Percentiles rank a stretch among this genome's conserved stretches.
Conservation (phyloP, 441 rosid genomes). For the Manihot esculenta region DNA sequence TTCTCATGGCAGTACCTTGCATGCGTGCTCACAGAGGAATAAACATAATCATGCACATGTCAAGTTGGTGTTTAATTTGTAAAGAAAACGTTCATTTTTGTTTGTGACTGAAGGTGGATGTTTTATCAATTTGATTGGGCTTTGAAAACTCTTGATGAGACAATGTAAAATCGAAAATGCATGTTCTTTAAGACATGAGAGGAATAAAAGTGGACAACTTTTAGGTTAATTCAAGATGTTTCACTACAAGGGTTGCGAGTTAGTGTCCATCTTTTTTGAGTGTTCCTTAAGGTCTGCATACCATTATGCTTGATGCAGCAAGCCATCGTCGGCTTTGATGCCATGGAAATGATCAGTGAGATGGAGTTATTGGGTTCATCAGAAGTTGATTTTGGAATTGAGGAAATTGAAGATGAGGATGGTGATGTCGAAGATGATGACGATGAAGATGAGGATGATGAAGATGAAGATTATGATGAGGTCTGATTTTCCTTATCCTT, state of each 20-base stretch:
- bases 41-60: not conserved
- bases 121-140: not conserved
- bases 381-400: slow-evolving; percentile 68
- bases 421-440: slow-evolving; percentile 57
- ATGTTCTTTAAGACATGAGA: no score
- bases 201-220: not conserved
- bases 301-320: slow-evolving; percentile 60
- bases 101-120: slow-evolving; percentile 3
- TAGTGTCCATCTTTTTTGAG: slow-evolving; percentile 10
- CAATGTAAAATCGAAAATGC: not conserved
- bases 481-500: slow-evolving; percentile 32
- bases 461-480: slow-evolving; percentile 41
- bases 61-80: not conserved
- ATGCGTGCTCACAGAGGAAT: not conserved
- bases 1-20: slow-evolving; percentile 5
- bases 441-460: slow-evolving; percentile 43
- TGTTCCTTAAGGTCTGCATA: slow-evolving; percentile 14
- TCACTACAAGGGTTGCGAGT: not conserved
- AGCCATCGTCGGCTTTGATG: slow-evolving; percentile 85
- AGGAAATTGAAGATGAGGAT: slow-evolving; percentile 65
- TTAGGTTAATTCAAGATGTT: no score
- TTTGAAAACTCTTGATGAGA: slow-evolving; percentile 7
- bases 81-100: not conserved
- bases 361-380: slow-evolving; percentile 64
- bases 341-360: slow-evolving; percentile 70